phyloP scores from a whole-genome alignment of 2,329 filamentous ascomycete species.

The Sporothrix protearum region DNA sequence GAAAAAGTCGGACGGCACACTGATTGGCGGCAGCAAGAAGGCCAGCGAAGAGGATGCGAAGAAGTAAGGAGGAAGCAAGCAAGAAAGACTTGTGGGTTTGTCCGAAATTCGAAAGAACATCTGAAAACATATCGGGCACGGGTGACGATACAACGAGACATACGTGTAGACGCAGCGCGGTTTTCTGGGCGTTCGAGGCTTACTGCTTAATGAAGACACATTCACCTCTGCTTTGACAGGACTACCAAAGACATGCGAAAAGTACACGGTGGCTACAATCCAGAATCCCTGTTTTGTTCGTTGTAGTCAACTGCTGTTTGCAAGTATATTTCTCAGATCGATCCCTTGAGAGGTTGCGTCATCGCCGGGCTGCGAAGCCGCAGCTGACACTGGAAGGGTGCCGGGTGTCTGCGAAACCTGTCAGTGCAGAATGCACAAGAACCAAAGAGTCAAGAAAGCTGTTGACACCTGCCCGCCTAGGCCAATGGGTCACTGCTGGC shows the following conservation, averaged over 20 bases:
- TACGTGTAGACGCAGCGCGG: neutral
- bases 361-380: conserved; percentile 20
- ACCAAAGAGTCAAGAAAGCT: no score
- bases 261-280: no score
- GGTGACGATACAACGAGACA: neutral
- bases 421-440: neutral
- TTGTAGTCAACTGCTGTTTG: neutral
- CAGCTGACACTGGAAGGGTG: conserved; percentile 28
- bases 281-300: neutral
- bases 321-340: neutral
- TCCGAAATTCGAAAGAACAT: neutral
- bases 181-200: neutral
- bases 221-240: neutral
- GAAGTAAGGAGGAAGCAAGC: neutral
- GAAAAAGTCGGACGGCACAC: conserved; percentile 44
- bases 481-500: conserved; percentile 27
- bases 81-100: no score
- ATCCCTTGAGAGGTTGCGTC: conserved; percentile 15
- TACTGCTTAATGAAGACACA: neutral
- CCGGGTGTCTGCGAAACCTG: conserved; percentile 26
- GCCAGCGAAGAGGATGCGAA: neutral
- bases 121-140: no score
- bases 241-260: no score
- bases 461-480: conserved; percentile 27
- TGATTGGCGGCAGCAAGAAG: conserved; percentile 39